Conservation (phyloP, 139 green algal genomes). For the Micractinium conductrix region DNA sequence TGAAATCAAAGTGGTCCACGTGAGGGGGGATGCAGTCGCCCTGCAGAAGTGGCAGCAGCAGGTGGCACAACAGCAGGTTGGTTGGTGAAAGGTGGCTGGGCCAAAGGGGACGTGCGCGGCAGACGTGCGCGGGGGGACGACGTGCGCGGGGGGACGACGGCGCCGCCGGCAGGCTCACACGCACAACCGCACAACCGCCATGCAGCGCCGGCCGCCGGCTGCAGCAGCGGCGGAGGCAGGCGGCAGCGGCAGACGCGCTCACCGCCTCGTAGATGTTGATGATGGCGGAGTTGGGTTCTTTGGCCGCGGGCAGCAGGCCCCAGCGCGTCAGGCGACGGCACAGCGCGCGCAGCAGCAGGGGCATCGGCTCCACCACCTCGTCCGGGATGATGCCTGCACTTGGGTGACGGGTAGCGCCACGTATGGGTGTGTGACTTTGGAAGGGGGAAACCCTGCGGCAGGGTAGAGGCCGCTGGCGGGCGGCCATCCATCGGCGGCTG, state of each 20-base stretch:
- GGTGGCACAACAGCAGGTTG: too few relatives aligned
- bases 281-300: constrained; percentile 60
- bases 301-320: constrained; percentile 42
- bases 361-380: constrained; percentile 64
- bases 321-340: constrained; percentile 53
- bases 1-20: constrained; percentile 69
- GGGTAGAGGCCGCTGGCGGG: too few relatives aligned
- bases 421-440: too few relatives aligned
- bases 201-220: neutral
- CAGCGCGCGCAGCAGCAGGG: constrained; percentile 49
- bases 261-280: constrained; percentile 66
- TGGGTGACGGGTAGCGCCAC: too few relatives aligned
- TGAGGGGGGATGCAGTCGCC: constrained; percentile 73
- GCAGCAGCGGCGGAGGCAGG: too few relatives aligned
- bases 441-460: too few relatives aligned
- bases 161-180: neutral
- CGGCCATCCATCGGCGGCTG: too few relatives aligned
- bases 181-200: neutral
- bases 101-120: neutral
- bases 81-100: too few relatives aligned
- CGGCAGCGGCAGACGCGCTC: neutral
- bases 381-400: constrained; percentile 56
- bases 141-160: neutral
- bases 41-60: neutral
- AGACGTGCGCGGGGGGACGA: neutral